These are phyloP conservation scores for Alectoria sarmentosa DNA, from an alignment of 495 filamentous ascomycete species.

Conservation along the genomic window DNA sequence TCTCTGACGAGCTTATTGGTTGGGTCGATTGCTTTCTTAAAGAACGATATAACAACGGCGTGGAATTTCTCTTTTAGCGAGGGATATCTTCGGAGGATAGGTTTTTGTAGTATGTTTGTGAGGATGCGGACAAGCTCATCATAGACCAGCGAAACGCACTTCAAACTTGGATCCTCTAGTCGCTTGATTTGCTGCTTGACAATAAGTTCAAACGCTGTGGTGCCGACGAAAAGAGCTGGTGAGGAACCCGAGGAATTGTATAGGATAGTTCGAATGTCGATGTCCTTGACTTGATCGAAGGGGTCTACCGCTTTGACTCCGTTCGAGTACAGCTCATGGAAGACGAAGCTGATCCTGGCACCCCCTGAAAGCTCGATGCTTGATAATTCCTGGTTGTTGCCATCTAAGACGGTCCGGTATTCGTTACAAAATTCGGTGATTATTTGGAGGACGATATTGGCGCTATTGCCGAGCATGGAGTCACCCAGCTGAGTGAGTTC, in stretches of 20 bases:
- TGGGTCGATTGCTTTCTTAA: conserved; percentile 96
- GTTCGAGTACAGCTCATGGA: conserved; percentile 97
- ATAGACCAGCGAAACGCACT: conserved; percentile 94
- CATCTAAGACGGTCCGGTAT: conserved; percentile 92
- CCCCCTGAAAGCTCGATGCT: conserved; percentile 92
- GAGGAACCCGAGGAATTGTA: conserved; percentile 98
- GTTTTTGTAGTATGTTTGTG: conserved; percentile 79
- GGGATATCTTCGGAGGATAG: conserved; percentile 87
- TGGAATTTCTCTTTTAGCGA: conserved; percentile 95
- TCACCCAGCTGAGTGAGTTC: conserved; percentile 83
- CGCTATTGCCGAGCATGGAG: conserved; percentile 91
- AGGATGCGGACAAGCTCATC: conserved; percentile 97
- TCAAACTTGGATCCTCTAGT: conserved; percentile 90
- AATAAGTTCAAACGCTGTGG: conserved; percentile 94
- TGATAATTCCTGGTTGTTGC: conserved; percentile 87
- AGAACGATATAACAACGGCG: conserved; percentile 86
- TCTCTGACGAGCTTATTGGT: conserved; percentile 96
- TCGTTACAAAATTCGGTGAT: conserved; percentile 98
- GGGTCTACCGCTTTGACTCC: conserved; percentile 97
- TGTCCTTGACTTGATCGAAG: conserved; percentile 95
- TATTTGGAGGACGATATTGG: conserved; percentile 94
- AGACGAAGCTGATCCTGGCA: conserved; percentile 98
- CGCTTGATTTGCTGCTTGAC: conserved; percentile 98
- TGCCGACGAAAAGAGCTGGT: conserved; percentile 94
- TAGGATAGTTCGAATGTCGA: conserved; percentile 92